A percentile compares a stretch with the other conserved stretches of the same genome.
Evolutionary conservation across 2,329 filamentous ascomycete species (phyloP).

Genomic region (Fusarium humuli): DNA sequence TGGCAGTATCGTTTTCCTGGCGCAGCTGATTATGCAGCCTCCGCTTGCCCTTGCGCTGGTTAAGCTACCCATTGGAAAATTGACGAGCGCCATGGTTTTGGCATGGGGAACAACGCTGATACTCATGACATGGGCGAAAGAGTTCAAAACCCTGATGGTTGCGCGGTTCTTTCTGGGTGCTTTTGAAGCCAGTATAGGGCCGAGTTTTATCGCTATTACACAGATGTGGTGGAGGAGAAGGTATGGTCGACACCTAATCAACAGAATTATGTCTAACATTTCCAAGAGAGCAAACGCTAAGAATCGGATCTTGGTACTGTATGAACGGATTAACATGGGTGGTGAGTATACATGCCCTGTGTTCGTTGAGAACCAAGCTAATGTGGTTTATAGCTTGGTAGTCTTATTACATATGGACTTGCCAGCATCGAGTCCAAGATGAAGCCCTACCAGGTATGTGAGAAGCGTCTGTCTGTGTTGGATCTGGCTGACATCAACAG

Average conservation of each 20-base stretch:
- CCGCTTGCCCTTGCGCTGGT: conserved; percentile 68
- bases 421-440: conserved; percentile 64
- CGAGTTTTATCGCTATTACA: conserved; percentile 67
- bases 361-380: neutral
- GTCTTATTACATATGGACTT: conserved; percentile 68
- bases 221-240: conserved; percentile 71
- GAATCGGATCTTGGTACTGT: conserved; percentile 69
- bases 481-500: conserved; percentile 7
- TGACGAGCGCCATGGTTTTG: conserved; percentile 67
- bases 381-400: conserved; percentile 56
- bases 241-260: conserved; percentile 17
- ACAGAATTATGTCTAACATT: conserved; percentile 11
- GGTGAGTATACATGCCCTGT: conserved; percentile 42
- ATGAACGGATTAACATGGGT: conserved; percentile 71
- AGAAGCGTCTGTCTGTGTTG: rapidly evolving
- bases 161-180: conserved; percentile 67
- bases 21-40: conserved; percentile 69
- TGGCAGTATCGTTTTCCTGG: conserved; percentile 70
- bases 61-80: conserved; percentile 70
- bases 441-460: conserved; percentile 60
- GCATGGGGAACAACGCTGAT: conserved; percentile 66
- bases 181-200: conserved; percentile 63
- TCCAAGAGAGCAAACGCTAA: conserved; percentile 64
- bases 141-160: conserved; percentile 62
- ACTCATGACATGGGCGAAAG: conserved; percentile 63